These are phyloP conservation scores for Colletotrichum costaricense DNA, from an alignment of 2,329 filamentous ascomycete species.

Conservation along the genomic window DNA sequence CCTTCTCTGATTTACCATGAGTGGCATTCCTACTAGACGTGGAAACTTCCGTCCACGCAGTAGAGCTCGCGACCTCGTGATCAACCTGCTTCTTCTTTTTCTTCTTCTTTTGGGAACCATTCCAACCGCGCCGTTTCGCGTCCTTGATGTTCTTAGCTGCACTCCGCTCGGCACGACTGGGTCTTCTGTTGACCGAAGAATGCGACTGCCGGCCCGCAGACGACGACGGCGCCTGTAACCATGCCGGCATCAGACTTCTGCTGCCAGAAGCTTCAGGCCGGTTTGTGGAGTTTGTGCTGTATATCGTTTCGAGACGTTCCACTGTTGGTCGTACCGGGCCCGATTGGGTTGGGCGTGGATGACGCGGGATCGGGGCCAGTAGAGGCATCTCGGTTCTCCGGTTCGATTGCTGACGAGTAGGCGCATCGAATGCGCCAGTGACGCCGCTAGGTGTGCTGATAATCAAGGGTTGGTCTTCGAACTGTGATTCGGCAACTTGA, in stretches of 20 bases:
- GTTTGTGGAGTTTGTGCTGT: slow-evolving; percentile 46
- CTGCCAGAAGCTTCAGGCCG: slow-evolving; percentile 20
- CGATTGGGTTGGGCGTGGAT: slow-evolving; percentile 54
- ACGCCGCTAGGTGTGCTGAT: slow-evolving; percentile 70
- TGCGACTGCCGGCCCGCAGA: slow-evolving; percentile 50
- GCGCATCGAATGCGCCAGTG: slow-evolving; percentile 62
- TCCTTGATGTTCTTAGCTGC: slow-evolving; percentile 73
- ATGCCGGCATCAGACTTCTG: slow-evolving; percentile 43
- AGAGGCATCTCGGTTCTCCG: slow-evolving; percentile 57
- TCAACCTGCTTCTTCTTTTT: slow-evolving; percentile 49
- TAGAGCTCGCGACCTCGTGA: slow-evolving; percentile 55
- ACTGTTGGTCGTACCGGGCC: slow-evolving; percentile 56
- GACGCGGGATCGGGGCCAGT: slow-evolving; percentile 64
- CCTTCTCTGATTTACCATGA: slow-evolving; percentile 50
- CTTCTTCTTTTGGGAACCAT: slow-evolving; percentile 51
- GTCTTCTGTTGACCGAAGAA: slow-evolving; percentile 57
- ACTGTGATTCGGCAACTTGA: slow-evolving; percentile 32
- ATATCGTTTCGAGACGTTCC: slow-evolving; percentile 67
- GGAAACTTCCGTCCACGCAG: slow-evolving; percentile 66
- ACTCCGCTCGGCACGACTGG: slow-evolving; percentile 68
- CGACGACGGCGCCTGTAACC: slow-evolving; percentile 48
- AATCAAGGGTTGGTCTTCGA: slow-evolving; percentile 66
- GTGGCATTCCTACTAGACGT: slow-evolving; percentile 39
- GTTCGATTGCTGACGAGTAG: slow-evolving; percentile 47
- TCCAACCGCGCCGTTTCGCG: slow-evolving; percentile 69